phyloP scores from a whole-genome alignment of 176 grass and related monocot genomes.

The Ampelocalamus luodianensis region DNA sequence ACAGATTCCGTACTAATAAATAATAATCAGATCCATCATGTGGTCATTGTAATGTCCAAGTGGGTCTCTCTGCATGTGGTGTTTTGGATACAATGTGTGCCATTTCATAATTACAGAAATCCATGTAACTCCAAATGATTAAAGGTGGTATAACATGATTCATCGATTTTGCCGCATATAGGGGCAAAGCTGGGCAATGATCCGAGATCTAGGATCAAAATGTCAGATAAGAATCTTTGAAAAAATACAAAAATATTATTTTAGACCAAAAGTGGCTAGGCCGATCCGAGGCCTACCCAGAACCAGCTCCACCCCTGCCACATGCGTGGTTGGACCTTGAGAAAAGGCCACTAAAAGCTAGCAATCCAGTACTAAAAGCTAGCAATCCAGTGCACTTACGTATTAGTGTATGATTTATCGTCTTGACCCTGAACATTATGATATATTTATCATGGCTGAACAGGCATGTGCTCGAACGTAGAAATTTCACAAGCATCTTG shows the following conservation, averaged over 20 bases:
- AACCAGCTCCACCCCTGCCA: no score
- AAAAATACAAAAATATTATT: no score
- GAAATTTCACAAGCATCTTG: no score
- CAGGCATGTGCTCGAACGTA: no score
- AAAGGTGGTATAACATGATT: not conserved
- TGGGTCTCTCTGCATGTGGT: not conserved
- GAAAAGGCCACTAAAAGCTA: not conserved
- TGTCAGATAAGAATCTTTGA: no score
- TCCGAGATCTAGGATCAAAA: no score
- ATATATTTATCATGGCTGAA: no score
- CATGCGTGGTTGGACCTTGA: not conserved
- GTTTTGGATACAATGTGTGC: not conserved
- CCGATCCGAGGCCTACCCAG: no score
- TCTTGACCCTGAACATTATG: no score
- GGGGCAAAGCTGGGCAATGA: no score
- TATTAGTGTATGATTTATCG: no score
- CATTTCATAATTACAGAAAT: not conserved
- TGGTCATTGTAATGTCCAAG: constrained; percentile 4
- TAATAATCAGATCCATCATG: not conserved
- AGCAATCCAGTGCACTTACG: not conserved
- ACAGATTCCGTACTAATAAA: not conserved
- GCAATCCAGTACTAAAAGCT: not conserved
- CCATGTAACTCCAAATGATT: constrained; percentile 8
- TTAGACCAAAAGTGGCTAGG: no score
- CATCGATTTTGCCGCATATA: not conserved